These are phyloP conservation scores for Plantago elongata DNA, from an alignment of 257 asterid species.

Conservation along the genomic window DNA sequence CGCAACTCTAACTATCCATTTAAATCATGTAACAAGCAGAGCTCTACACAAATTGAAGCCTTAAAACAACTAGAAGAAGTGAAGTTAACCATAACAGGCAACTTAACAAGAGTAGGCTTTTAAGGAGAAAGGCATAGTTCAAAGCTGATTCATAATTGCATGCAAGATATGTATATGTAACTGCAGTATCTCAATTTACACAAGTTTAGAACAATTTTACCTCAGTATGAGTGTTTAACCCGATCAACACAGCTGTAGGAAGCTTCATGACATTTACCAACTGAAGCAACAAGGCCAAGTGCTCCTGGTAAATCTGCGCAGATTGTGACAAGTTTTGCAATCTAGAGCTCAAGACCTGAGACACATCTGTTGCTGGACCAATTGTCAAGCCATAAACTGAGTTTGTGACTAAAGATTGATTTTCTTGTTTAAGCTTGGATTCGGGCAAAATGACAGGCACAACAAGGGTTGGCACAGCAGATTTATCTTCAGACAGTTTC, in stretches of 20 bases:
- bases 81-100: neutral
- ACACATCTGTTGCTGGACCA: constrained; percentile 45
- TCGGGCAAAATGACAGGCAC: constrained; percentile 60
- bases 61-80: neutral
- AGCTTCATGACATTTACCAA: constrained; percentile 48
- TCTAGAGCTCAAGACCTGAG: constrained; percentile 41
- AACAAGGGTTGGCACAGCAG: constrained; percentile 49
- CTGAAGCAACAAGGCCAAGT: constrained; percentile 61
- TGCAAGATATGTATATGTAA: neutral
- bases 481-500: constrained; percentile 40
- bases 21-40: neutral
- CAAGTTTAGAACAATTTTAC: constrained; percentile 9
- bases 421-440: constrained; percentile 55
- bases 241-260: constrained; percentile 58
- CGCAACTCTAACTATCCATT: neutral
- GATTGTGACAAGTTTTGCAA: constrained; percentile 37
- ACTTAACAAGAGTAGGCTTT: neutral
- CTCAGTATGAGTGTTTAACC: constrained; percentile 33
- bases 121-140: constrained; percentile 17
- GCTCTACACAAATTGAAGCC: neutral
- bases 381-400: constrained; percentile 52
- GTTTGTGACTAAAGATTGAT: constrained; percentile 27
- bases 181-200: neutral
- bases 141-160: constrained; percentile 23
- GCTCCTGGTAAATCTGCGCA: constrained; percentile 58